Conservation (phyloP, 805 yeast genomes). For the Sungouiozyma intestinalis region DNA sequence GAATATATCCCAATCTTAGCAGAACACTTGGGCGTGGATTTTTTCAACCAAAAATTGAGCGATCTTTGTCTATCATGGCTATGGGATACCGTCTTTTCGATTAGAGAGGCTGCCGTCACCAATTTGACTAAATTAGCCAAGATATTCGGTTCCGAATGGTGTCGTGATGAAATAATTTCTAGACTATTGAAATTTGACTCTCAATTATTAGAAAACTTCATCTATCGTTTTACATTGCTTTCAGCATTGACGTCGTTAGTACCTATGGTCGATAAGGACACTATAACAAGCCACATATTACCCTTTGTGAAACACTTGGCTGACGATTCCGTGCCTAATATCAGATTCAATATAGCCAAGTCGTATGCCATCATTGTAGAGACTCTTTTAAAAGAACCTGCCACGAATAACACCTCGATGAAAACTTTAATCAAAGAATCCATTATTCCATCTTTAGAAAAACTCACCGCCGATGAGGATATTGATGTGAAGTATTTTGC, state of each 20-base stretch:
- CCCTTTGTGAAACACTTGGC: slow-evolving; percentile 70
- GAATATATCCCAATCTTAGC: slow-evolving; percentile 94
- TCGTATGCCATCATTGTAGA: slow-evolving; percentile 55
- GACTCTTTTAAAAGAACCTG: slow-evolving; percentile 32
- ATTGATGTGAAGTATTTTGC: slow-evolving; percentile 87
- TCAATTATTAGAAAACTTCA: slow-evolving; percentile 49
- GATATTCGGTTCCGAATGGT: slow-evolving; percentile 92
- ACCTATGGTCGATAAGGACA: slow-evolving; percentile 51
- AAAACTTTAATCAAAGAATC: slow-evolving; percentile 36
- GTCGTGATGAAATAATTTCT: slow-evolving; percentile 69
- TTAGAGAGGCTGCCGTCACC: slow-evolving; percentile 89
- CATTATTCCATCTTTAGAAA: slow-evolving; percentile 55
- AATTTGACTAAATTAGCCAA: slow-evolving; percentile 71
- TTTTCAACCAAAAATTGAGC: slow-evolving; percentile 86
- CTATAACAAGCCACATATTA: slow-evolving; percentile 53
- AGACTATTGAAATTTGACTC: slow-evolving; percentile 48
- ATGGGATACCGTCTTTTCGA: slow-evolving; percentile 95
- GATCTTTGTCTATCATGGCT: slow-evolving; percentile 93
- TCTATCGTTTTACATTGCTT: slow-evolving; percentile 83
- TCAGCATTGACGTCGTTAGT: slow-evolving; percentile 78
- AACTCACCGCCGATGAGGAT: slow-evolving; percentile 62
- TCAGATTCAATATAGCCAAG: slow-evolving; percentile 90
- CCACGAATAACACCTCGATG: slow-evolving; percentile 14
- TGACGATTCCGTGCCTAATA: slow-evolving; percentile 84
- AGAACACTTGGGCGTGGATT: slow-evolving; percentile 84